Evolutionary conservation across 352 stramenopile species (phyloP).

Genomic region (Peronospora farinosa): DNA sequence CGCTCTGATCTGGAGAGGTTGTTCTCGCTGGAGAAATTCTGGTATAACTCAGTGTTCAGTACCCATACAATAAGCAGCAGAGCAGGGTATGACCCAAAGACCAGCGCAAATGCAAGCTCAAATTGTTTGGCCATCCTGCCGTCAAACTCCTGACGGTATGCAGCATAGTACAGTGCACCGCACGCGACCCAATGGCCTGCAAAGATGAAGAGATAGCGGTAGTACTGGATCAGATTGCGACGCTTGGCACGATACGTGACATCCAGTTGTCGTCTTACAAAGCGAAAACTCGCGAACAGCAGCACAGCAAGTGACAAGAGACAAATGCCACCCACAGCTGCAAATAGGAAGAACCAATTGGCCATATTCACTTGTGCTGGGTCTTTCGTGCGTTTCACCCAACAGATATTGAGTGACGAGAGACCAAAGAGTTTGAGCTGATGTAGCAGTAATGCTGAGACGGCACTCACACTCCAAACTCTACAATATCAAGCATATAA

Average conservation of each 20-base stretch:
- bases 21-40: constrained; percentile 71
- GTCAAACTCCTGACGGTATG: constrained; percentile 59
- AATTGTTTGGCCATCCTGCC: constrained; percentile 50
- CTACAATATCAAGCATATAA: constrained; percentile 28
- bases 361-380: constrained; percentile 44
- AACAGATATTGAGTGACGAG: constrained; percentile 72
- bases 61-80: constrained; percentile 71
- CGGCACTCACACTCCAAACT: constrained; percentile 64
- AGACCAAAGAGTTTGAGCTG: constrained; percentile 56
- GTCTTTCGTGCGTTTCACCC: constrained; percentile 48
- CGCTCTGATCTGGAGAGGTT: constrained; percentile 50
- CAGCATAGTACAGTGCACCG: constrained; percentile 63
- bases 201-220: constrained; percentile 77
- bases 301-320: constrained; percentile 61
- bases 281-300: constrained; percentile 80
- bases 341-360: constrained; percentile 68
- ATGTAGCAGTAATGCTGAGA: constrained; percentile 54
- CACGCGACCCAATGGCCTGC: constrained; percentile 63
- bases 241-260: constrained; percentile 81
- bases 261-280: constrained; percentile 74
- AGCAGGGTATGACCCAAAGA: constrained; percentile 70
- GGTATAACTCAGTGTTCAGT: constrained; percentile 78
- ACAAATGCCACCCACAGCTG: constrained; percentile 42
- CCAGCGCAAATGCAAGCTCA: constrained; percentile 53
- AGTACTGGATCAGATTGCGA: constrained; percentile 80